Conservation (phyloP, 495 filamentous ascomycete species). For the Hyaloscypha hepaticicola region DNA sequence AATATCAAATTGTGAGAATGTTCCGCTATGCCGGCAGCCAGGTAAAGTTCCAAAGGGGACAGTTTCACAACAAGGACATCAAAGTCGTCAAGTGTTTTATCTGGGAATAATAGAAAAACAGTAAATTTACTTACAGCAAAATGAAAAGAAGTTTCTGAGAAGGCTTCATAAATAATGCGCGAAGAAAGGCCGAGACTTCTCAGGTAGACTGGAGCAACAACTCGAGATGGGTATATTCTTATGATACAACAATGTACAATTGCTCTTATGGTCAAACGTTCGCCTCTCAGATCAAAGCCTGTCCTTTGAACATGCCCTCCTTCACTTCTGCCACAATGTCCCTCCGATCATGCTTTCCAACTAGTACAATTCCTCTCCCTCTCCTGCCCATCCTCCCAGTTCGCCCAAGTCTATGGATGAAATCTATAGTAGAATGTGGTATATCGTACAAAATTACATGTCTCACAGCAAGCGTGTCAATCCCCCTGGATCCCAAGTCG, state of each 20-base stretch:
- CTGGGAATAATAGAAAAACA: too few relatives aligned
- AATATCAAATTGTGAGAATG: too few relatives aligned
- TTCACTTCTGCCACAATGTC: slow-evolving; percentile 91
- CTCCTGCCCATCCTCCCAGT: slow-evolving; percentile 90
- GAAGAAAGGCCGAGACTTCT: not conserved
- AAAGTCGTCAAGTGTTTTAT: too few relatives aligned
- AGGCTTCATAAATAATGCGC: too few relatives aligned
- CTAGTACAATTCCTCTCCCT: slow-evolving; percentile 84
- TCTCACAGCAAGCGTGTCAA: slow-evolving; percentile 89
- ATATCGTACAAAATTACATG: slow-evolving; percentile 94
- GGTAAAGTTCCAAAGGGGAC: too few relatives aligned
- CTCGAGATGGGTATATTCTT: slow-evolving; percentile 7
- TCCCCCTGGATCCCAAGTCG: slow-evolving; percentile 86
- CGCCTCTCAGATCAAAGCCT: slow-evolving; percentile 67
- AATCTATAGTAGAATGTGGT: slow-evolving; percentile 93
- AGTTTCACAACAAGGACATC: too few relatives aligned
- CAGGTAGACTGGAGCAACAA: not conserved
- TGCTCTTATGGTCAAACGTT: not conserved
- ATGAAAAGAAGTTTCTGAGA: too few relatives aligned
- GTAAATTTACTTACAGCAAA: too few relatives aligned
- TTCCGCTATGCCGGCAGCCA: too few relatives aligned
- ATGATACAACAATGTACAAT: not conserved
- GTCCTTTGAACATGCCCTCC: slow-evolving; percentile 90
- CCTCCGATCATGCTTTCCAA: slow-evolving; percentile 83
- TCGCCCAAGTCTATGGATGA: slow-evolving; percentile 90